phyloP scores from a whole-genome alignment of 2,329 filamentous ascomycete species.

The Penicillium brevicompactum region DNA sequence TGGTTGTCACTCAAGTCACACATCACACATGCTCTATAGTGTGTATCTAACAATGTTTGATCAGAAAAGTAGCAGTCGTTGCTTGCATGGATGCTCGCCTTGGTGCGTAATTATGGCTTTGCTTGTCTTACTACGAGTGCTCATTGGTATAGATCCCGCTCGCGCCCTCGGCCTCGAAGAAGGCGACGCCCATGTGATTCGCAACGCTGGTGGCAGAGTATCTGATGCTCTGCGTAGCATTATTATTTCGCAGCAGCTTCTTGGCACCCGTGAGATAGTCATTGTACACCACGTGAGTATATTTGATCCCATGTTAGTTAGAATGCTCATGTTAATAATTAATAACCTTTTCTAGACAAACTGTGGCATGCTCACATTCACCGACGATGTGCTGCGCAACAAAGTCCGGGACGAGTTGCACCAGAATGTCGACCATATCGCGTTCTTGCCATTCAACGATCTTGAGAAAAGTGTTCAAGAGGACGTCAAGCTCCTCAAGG shows the following conservation, averaged over 20 bases:
- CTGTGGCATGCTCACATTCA: conserved; percentile 71
- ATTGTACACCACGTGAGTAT: conserved; percentile 52
- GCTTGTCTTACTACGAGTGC: not conserved
- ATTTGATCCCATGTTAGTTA: not conserved
- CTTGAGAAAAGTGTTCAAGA: conserved; percentile 61
- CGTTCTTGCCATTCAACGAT: conserved; percentile 69
- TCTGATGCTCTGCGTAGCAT: conserved; percentile 72
- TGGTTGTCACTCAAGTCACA: not conserved
- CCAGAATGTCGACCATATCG: conserved; percentile 49
- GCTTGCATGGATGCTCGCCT: conserved; percentile 80
- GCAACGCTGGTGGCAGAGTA: conserved; percentile 70
- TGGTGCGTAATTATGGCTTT: conserved; percentile 15
- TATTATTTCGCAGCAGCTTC: conserved; percentile 75
- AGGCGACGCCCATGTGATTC: conserved; percentile 77
- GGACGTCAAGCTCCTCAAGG: conserved; percentile 66
- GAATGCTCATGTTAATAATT: no score
- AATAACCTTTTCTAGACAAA: conserved; percentile 49
- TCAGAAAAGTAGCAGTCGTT: conserved; percentile 48
- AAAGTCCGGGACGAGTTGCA: conserved; percentile 59
- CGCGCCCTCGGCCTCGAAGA: conserved; percentile 69
- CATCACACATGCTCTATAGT: not conserved
- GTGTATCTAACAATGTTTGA: not conserved
- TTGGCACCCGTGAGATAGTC: conserved; percentile 74
- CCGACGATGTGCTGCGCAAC: conserved; percentile 62
- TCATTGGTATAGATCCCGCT: conserved; percentile 57